phyloP scores from a whole-genome alignment of 2,329 filamentous ascomycete genomes.

The Boeremia exigua region DNA sequence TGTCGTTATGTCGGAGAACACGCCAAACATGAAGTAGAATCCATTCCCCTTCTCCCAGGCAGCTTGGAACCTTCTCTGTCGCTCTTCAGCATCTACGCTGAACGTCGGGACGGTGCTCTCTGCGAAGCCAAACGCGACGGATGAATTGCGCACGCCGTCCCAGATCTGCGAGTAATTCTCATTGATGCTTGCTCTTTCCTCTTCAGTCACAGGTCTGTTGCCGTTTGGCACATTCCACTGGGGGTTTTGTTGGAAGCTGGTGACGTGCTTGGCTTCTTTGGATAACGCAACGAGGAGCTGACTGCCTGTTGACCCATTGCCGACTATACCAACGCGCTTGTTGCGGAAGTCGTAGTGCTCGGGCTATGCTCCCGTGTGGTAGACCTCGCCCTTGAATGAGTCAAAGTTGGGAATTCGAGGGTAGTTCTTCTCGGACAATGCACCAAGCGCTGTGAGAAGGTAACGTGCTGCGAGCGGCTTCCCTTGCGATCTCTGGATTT shows the following conservation, averaged over 20 bases:
- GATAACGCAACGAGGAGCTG: not conserved
- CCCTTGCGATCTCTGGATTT: not conserved
- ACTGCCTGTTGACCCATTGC: not conserved
- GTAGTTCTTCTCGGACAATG: not conserved
- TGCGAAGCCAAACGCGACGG: not conserved
- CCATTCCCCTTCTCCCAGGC: not conserved
- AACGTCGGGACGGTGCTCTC: not conserved
- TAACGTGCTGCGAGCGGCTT: not conserved
- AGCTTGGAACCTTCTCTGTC: not conserved
- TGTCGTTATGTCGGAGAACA: not conserved
- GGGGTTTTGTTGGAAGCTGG: not conserved
- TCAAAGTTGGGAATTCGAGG: not conserved
- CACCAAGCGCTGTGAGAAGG: not conserved
- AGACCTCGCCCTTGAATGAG: slow-evolving; percentile 22
- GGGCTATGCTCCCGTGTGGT: slow-evolving; percentile 35
- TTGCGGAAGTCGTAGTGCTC: slow-evolving; percentile 43
- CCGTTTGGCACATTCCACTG: not conserved
- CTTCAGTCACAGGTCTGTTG: not conserved
- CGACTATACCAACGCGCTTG: slow-evolving; percentile 15
- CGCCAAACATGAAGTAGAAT: not conserved
- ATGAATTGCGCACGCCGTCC: not conserved
- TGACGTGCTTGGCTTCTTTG: not conserved
- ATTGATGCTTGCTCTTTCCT: not conserved
- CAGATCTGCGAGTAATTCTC: not conserved
- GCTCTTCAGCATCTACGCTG: not conserved